Evolutionary conservation across 2,329 filamentous ascomycete genomes (phyloP), one percentile per base, ranked within the genome.

Genomic region (Colletotrichum sp.): DNA sequence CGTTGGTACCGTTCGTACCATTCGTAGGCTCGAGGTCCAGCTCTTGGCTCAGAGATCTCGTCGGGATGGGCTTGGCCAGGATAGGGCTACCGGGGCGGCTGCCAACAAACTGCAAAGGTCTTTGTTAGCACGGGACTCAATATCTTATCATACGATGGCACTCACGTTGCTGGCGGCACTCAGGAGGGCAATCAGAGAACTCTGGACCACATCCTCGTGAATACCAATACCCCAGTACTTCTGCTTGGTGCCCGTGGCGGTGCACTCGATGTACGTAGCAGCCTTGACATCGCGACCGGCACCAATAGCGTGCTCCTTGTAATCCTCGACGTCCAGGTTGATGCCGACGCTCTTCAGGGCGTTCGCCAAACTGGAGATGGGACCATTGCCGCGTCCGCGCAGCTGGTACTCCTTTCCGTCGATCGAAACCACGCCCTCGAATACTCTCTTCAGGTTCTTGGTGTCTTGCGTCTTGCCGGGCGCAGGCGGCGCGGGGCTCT

Each of bases 291-390:
- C 92, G 73, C 92, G 91, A 76, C 95, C 95, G 67, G 90, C 89
- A 78, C 95, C 95, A 79, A 98, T 96, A 32, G 96, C 94, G 85
- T 98, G 96, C 85, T 98, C 97, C 88, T 97, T 98, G 89, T 98
- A 98, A 84, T 98, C 95, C 61, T 93, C 91, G 67, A 98, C 95
- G 82, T 98, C 96, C 28, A 98, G 88, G 81, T 97, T 93, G 77
- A 98, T 93, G 74, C 95, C 95, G 38, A 98, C 86, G 18, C 89
- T 89, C 79, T 92, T 91, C 58, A 99, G 89, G 18, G 96, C 96
- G 80, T 95, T 93, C 3, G 95, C 95, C 81, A 98, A 87, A 77
- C 94, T 95, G 5, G 96, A 98, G 80, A 98, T 95, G 38, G 96
- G 95, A 81, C 96, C 96, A 82, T 96, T 98, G 38, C 96, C 96